These are phyloP conservation scores for Inga leiocalycina DNA, from an alignment of 306 rosid genomes.

Conservation along the genomic window DNA sequence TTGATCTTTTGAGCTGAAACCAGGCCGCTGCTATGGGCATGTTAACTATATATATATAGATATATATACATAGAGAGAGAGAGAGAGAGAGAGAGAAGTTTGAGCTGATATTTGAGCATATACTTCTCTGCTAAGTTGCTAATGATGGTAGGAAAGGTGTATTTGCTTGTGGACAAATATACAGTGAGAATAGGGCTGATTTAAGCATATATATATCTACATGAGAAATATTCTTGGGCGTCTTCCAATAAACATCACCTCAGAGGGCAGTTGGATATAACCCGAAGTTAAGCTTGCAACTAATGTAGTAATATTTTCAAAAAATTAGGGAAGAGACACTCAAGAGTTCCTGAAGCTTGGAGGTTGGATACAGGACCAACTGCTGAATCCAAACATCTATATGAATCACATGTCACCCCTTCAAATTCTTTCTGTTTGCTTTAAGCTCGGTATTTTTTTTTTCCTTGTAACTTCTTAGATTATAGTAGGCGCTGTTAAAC, in stretches of 20 bases:
- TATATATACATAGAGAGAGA: not conserved
- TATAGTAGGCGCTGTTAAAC: not conserved
- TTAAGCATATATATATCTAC: not conserved
- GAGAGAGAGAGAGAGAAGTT: not conserved
- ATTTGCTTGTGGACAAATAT: not conserved
- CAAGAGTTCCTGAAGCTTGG: not conserved
- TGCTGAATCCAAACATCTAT: not conserved
- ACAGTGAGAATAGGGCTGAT: not conserved
- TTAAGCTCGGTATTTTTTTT: not conserved
- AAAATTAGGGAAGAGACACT: not conserved
- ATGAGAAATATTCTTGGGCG: not conserved
- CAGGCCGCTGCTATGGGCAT: not conserved
- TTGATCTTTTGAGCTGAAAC: not conserved
- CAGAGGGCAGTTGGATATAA: not conserved
- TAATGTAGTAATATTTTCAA: not conserved
- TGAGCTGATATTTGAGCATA: not conserved
- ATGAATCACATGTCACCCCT: not conserved
- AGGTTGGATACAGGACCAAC: not conserved
- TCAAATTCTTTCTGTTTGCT: not conserved
- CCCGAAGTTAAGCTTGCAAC: not conserved
- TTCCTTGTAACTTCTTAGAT: not conserved
- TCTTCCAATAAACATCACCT: not conserved
- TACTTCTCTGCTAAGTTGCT: not conserved
- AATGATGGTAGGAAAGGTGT: not conserved
- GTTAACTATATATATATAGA: not conserved